phyloP scores from a whole-genome alignment of 371 early-diverging fungal species.

The Rhizopus stolonifer region DNA sequence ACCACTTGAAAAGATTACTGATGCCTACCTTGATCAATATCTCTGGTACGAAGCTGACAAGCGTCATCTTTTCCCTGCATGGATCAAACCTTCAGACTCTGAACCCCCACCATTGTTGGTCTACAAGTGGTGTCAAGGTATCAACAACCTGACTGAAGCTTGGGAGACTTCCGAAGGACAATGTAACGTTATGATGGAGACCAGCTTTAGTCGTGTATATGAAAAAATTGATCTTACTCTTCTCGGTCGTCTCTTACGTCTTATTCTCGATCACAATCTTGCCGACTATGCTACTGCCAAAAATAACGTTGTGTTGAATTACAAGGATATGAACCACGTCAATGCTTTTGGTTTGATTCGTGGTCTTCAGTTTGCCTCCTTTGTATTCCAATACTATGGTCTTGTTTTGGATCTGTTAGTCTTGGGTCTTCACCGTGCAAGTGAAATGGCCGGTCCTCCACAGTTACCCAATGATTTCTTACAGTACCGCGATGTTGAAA shows the following conservation, averaged over 20 bases:
- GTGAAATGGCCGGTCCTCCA: constrained; percentile 96
- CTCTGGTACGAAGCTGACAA: constrained; percentile 97
- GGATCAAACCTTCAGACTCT: constrained; percentile 98
- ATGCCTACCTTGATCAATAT: constrained; percentile 98
- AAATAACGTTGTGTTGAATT: constrained; percentile 95
- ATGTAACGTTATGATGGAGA: constrained; percentile 95
- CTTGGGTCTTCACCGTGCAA: constrained; percentile 94
- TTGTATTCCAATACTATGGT: constrained; percentile 98
- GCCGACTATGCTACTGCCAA: constrained; percentile 99
- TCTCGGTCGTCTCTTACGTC: constrained; percentile 90
- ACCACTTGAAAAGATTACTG: constrained; percentile 98
- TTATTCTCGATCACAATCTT: constrained; percentile 97
- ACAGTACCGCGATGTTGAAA: constrained; percentile 91
- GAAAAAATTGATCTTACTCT: constrained; percentile 98
- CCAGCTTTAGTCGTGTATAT: constrained; percentile 86
- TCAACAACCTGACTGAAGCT: constrained; percentile 94
- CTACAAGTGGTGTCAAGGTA: constrained; percentile 98
- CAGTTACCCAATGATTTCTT: constrained; percentile 94
- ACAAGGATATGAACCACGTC: constrained; percentile 99
- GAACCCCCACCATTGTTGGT: constrained; percentile 96
- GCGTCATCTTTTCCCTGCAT: constrained; percentile 89
- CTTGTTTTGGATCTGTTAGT: constrained; percentile 94
- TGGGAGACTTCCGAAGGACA: constrained; percentile 93
- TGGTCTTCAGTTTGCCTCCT: constrained; percentile 97
- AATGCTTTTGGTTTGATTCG: constrained; percentile 97